These are phyloP conservation scores for Naganishia friedmannii DNA, from an alignment of 768 basidiomycete species.

Conservation along the genomic window DNA sequence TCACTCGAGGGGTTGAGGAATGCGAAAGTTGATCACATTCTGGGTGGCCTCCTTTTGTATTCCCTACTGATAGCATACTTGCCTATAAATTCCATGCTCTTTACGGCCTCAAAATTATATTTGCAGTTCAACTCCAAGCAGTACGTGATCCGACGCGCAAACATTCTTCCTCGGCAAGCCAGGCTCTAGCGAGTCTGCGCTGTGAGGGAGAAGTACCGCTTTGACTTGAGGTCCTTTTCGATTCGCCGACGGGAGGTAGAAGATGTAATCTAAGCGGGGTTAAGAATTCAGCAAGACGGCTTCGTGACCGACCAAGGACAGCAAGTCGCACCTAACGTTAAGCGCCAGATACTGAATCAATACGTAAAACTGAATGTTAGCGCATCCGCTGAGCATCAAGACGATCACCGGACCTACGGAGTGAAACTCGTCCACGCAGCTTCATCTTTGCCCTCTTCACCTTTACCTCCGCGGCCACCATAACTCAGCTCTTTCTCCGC, in stretches of 20 bases:
- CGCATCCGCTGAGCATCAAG: not conserved
- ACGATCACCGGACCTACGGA: slow-evolving; percentile 53
- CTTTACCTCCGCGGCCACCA: slow-evolving; percentile 56
- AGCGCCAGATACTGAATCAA: slow-evolving; percentile 62
- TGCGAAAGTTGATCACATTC: not conserved
- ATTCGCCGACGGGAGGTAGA: slow-evolving; percentile 56
- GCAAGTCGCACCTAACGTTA: slow-evolving; percentile 64
- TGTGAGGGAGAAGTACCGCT: slow-evolving; percentile 66
- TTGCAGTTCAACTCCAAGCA: slow-evolving; percentile 62
- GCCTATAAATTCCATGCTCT: not conserved
- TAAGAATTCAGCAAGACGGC: slow-evolving; percentile 16
- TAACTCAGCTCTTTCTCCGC: slow-evolving; percentile 55
- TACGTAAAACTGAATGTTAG: not conserved
- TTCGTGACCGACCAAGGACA: not conserved
- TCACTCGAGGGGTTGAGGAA: not conserved
- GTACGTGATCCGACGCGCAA: slow-evolving; percentile 83
- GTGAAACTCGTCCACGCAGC: slow-evolving; percentile 88
- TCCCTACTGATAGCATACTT: not conserved
- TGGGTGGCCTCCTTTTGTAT: not conserved
- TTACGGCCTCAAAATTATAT: not conserved
- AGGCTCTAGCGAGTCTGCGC: slow-evolving; percentile 60
- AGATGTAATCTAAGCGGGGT: slow-evolving; percentile 75
- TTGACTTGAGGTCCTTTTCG: slow-evolving; percentile 42
- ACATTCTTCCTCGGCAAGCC: slow-evolving; percentile 78
- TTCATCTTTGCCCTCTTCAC: slow-evolving; percentile 63